phyloP scores from a whole-genome alignment of 176 grass and related monocot genomes.

The Musa troglodytarum region DNA sequence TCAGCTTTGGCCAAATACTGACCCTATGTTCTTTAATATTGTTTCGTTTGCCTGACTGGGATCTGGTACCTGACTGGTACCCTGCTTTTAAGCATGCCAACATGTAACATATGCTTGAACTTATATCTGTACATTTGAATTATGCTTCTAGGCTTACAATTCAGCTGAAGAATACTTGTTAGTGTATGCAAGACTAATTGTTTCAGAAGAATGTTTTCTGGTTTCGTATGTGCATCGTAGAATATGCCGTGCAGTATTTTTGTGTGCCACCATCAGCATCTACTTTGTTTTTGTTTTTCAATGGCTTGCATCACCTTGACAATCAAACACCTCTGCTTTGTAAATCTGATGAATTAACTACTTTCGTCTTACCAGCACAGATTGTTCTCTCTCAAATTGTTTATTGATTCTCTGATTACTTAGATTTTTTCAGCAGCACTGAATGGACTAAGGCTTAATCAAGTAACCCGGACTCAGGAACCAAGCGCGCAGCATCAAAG shows the following conservation, averaged over 20 bases:
- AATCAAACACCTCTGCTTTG: not conserved
- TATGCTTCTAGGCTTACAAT: no score
- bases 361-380: not conserved
- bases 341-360: no score
- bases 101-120: no score
- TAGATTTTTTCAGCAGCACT: constrained; percentile 4
- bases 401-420: not conserved
- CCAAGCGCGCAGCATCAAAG: constrained; percentile 47
- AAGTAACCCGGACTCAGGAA: constrained; percentile 49
- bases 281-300: not conserved
- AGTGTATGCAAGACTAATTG: no score
- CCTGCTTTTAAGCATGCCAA: no score
- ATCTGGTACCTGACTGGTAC: no score
- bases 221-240: not conserved
- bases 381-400: not conserved
- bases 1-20: no score
- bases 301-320: not conserved
- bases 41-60: no score
- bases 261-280: not conserved
- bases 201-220: not conserved
- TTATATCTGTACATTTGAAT: no score
- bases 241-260: not conserved
- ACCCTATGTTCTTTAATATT: no score
- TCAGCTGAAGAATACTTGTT: no score
- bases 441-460: constrained; percentile 32